These are phyloP conservation scores for Tetramitus jugosus DNA, from an alignment of 208 protist species.

Conservation along the genomic window DNA sequence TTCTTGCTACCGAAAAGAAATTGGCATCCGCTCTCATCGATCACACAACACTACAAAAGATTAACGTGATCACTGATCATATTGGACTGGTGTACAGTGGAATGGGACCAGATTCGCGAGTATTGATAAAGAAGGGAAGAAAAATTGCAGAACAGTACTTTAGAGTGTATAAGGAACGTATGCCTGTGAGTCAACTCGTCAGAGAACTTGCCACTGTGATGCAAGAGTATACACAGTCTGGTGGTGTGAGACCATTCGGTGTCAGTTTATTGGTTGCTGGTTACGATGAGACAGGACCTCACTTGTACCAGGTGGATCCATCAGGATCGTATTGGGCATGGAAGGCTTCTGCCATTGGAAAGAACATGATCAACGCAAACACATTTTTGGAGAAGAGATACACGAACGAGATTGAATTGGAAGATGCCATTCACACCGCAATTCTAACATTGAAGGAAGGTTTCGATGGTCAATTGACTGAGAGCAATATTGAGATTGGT, in stretches of 20 bases:
- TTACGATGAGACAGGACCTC: conserved; percentile 81
- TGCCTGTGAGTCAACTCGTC: conserved; percentile 89
- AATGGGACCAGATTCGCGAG: conserved; percentile 94
- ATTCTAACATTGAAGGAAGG: conserved; percentile 96
- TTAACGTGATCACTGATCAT: conserved; percentile 79
- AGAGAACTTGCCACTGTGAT: conserved; percentile 92
- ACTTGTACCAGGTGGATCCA: conserved; percentile 98
- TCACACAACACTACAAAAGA: conserved; percentile 81
- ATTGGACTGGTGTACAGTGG: conserved; percentile 96
- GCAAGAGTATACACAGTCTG: conserved; percentile 98
- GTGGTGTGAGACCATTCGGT: conserved; percentile 98
- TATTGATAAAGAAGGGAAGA: conserved; percentile 87
- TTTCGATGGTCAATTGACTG: conserved; percentile 88
- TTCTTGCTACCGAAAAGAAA: conserved; percentile 99
- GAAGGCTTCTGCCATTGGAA: conserved; percentile 99
- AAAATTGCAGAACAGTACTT: conserved; percentile 89
- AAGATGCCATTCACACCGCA: conserved; percentile 98
- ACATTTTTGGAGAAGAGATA: conserved; percentile 98
- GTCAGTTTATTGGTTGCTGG: conserved; percentile 97
- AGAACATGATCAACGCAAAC: conserved; percentile 90
- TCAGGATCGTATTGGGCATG: conserved; percentile 97
- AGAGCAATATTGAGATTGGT: conserved; percentile 97
- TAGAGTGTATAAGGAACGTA: conserved; percentile 81
- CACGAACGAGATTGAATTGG: conserved; percentile 93
- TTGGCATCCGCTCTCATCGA: conserved; percentile 86